Evolutionary conservation across 148 eudicot genomes (phyloP).

Genomic region (Simmondsia chinensis): DNA sequence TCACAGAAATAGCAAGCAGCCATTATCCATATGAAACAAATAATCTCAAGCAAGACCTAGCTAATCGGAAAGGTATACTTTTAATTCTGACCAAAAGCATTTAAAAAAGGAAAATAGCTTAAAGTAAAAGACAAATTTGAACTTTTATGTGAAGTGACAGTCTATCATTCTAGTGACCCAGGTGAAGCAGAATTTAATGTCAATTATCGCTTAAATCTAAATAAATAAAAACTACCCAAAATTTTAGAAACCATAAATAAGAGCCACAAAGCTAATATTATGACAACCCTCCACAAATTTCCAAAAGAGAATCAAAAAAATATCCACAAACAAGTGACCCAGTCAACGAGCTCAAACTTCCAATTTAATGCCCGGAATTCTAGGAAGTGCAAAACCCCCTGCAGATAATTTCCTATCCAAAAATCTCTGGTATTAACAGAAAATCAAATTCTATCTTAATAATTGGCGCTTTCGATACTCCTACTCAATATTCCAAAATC

Average conservation of each 20-base stretch:
- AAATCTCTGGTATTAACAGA: not conserved
- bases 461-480: constrained; percentile 5
- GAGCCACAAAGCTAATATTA: constrained; percentile 3
- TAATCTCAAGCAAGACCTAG: constrained; percentile 5
- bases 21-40: constrained; percentile 11
- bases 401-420: not conserved
- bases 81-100: not conserved
- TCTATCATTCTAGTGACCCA: constrained; percentile 12
- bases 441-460: not conserved
- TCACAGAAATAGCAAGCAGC: constrained; percentile 6
- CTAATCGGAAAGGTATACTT: not conserved
- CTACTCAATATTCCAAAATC: too few species aligned
- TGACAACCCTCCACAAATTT: not conserved
- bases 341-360: constrained; percentile 15
- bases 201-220: constrained; percentile 4
- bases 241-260: constrained; percentile 3
- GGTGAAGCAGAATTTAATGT: constrained; percentile 15
- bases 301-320: not conserved
- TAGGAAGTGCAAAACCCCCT: constrained; percentile 7
- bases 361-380: constrained; percentile 15
- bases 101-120: constrained; percentile 10
- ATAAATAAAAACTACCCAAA: not conserved
- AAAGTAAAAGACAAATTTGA: constrained; percentile 26
- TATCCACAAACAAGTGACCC: constrained; percentile 11
- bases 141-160: constrained; percentile 32